Evolutionary conservation across 345 rosid genomes (phyloP).

Genomic region (Turnera subulata): DNA sequence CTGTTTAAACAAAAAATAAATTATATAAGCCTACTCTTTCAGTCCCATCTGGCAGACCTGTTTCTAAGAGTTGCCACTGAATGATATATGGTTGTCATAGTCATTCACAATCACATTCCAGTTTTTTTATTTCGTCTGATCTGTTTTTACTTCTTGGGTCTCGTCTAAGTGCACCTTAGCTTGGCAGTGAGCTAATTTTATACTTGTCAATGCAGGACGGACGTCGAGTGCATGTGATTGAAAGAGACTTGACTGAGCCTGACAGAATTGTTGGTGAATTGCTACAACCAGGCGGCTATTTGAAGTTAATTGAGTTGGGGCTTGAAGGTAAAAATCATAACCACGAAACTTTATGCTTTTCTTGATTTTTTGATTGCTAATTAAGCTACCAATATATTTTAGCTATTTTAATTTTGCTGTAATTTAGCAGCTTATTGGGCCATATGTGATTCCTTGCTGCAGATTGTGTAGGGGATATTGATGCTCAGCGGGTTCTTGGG

Average conservation of each 20-base stretch:
- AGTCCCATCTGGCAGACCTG: too few relatives aligned
- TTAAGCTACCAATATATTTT: neutral
- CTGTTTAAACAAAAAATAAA: too few relatives aligned
- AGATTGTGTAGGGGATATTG: slow-evolving; percentile 29
- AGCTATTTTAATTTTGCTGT: neutral
- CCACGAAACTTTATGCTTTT: too few relatives aligned
- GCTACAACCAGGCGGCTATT: slow-evolving; percentile 32
- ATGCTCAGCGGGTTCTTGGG: slow-evolving; percentile 27
- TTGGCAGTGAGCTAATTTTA: neutral
- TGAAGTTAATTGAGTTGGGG: slow-evolving; percentile 29
- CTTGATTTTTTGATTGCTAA: neutral
- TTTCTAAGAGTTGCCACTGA: too few relatives aligned
- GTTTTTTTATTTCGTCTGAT: too few relatives aligned
- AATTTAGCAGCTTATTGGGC: neutral
- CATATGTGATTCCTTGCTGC: neutral
- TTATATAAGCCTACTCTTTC: too few relatives aligned
- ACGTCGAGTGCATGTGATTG: slow-evolving; percentile 27
- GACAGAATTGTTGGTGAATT: slow-evolving; percentile 36
- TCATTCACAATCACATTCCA: too few relatives aligned
- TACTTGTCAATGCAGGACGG: slow-evolving; percentile 22
- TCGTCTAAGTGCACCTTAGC: too few relatives aligned
- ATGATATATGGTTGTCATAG: too few relatives aligned
- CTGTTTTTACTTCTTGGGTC: too few relatives aligned
- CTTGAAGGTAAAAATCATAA: slow-evolving; percentile 22
- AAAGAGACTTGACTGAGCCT: slow-evolving; percentile 34